Evolutionary conservation across 345 rosid species (phyloP).

Genomic region (Excoecaria cochinchinensis): DNA sequence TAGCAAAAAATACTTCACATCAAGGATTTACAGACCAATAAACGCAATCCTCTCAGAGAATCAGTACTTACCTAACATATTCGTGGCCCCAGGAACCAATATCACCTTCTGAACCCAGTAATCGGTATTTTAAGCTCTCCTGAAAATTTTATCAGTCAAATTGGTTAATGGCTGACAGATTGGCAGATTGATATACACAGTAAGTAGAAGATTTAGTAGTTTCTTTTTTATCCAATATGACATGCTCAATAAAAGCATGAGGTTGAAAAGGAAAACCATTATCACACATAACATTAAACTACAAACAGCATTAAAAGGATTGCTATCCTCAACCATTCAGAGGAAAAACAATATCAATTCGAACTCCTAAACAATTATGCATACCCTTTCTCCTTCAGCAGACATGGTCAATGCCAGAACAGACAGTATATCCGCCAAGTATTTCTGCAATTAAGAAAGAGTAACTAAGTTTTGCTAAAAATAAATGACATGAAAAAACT

Average conservation of each 20-base stretch:
- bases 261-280: not conserved
- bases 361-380: constrained; percentile 17
- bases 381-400: constrained; percentile 95
- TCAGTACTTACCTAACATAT: constrained; percentile 66
- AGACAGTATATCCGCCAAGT: constrained; percentile 83
- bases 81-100: constrained; percentile 99
- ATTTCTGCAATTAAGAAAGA: constrained; percentile 54
- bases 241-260: not conserved
- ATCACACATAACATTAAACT: not conserved
- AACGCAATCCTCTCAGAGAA: not conserved
- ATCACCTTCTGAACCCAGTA: constrained; percentile 85
- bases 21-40: not conserved
- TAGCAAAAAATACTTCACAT: not conserved
- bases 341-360: not conserved
- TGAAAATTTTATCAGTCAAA: constrained; percentile 32
- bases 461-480: not conserved
- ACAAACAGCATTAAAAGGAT: not conserved
- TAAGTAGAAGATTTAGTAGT: not conserved
- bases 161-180: not conserved
- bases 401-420: constrained; percentile 95
- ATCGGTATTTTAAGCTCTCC: constrained; percentile 89
- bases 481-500: not conserved
- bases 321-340: not conserved
- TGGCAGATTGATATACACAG: not conserved
- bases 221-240: not conserved